Evolutionary conservation across 257 asterid species (phyloP).

Genomic region (Osmanthus fragrans): DNA sequence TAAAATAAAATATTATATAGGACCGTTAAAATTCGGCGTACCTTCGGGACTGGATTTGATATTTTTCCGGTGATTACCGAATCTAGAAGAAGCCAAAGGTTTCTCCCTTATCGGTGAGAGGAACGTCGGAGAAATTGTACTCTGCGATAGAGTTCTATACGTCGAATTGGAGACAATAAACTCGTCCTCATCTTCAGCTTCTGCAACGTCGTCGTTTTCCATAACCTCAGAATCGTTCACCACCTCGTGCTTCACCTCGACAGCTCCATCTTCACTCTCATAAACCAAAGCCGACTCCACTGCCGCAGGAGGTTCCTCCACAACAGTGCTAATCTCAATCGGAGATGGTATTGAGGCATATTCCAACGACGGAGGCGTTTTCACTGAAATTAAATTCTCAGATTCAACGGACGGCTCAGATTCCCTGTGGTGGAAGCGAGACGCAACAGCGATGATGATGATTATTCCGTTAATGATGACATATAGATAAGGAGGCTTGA

Average conservation of each 20-base stretch:
- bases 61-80: slow-evolving; percentile 13
- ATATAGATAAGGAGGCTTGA: slow-evolving; percentile 36
- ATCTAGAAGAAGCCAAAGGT: slow-evolving; percentile 8
- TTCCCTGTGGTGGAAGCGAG: slow-evolving; percentile 18
- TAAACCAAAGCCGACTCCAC: not conserved
- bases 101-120: slow-evolving; percentile 11
- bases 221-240: not conserved
- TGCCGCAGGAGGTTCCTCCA: not conserved
- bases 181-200: not conserved
- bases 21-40: not conserved
- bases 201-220: not conserved
- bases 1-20: too few species aligned
- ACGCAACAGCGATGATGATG: slow-evolving; percentile 25
- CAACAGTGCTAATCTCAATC: not conserved
- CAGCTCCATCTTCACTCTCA: not conserved
- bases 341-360: not conserved
- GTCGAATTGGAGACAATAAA: not conserved
- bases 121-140: not conserved
- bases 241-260: slow-evolving; percentile 4
- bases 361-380: not conserved
- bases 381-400: slow-evolving; percentile 4
- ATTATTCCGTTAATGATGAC: slow-evolving; percentile 33
- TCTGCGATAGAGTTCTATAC: not conserved
- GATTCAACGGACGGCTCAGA: not conserved
- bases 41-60: slow-evolving; percentile 15